Percentiles rank a stretch among this genome's conserved stretches.
These are phyloP conservation scores for Rickenella mellea DNA, from an alignment of 768 basidiomycete genomes.

Conservation along the genomic window DNA sequence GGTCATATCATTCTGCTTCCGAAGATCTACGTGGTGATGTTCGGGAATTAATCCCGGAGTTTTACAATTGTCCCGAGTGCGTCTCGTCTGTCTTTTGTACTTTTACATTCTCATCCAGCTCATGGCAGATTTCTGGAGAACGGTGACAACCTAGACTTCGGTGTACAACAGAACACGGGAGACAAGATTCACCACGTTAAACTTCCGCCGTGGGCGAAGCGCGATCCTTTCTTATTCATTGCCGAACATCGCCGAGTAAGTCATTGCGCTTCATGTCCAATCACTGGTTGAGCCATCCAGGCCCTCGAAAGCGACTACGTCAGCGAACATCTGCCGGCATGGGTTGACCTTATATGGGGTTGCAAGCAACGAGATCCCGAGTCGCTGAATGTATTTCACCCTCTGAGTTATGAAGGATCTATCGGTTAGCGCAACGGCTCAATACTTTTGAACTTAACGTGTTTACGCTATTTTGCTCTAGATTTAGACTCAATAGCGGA, in stretches of 20 bases:
- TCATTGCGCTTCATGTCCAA: not conserved
- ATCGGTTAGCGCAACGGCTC: slow-evolving; percentile 40
- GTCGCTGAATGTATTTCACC: slow-evolving; percentile 83
- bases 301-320: slow-evolving; percentile 85
- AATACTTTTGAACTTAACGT: not conserved
- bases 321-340: slow-evolving; percentile 71
- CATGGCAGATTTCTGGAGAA: slow-evolving; percentile 72
- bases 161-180: slow-evolving; percentile 58
- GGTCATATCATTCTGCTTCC: slow-evolving; percentile 79
- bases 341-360: slow-evolving; percentile 96
- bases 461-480: slow-evolving; percentile 14
- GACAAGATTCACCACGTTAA: slow-evolving; percentile 83
- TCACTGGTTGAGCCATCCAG: slow-evolving; percentile 23
- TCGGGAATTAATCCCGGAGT: slow-evolving; percentile 86
- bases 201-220: slow-evolving; percentile 83
- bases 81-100: slow-evolving; percentile 11
- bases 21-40: slow-evolving; percentile 86
- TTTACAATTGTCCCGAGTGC: slow-evolving; percentile 76
- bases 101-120: not conserved
- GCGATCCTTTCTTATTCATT: slow-evolving; percentile 78
- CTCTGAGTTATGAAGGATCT: slow-evolving; percentile 86
- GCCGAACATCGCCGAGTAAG: slow-evolving; percentile 64
- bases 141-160: slow-evolving; percentile 69
- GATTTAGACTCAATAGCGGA: slow-evolving; percentile 84
- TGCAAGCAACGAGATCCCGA: slow-evolving; percentile 71